Evolutionary conservation across 108 stramenopile genomes (phyloP).

Genomic region (Pseudonitzschia pungens): DNA sequence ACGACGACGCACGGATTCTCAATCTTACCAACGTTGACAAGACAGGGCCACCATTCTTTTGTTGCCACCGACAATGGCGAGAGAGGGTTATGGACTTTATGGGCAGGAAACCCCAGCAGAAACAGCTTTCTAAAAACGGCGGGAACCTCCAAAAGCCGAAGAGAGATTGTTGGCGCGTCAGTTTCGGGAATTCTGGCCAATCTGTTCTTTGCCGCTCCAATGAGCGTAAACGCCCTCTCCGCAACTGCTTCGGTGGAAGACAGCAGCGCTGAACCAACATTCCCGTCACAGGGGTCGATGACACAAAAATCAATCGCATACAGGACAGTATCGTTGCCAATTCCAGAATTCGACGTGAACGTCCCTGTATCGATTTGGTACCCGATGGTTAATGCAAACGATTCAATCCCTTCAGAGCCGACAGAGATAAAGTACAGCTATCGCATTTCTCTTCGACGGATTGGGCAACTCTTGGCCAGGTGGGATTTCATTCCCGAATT

Average conservation of each 20-base stretch:
- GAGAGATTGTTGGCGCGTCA: not conserved
- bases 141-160: no score
- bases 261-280: not conserved
- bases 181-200: not conserved
- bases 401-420: not conserved
- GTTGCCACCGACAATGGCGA: not conserved
- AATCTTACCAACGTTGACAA: not conserved
- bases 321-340: slow-evolving; percentile 23
- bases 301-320: slow-evolving; percentile 27
- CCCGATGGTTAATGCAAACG: slow-evolving; percentile 22
- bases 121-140: slow-evolving; percentile 1
- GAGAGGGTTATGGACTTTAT: not conserved
- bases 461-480: slow-evolving; percentile 62
- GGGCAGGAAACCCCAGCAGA: not conserved
- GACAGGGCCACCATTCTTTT: not conserved
- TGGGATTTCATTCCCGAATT: slow-evolving; percentile 77
- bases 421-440: slow-evolving; percentile 44
- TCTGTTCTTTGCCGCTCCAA: not conserved
- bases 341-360: slow-evolving; percentile 31
- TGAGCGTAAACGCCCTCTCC: not conserved
- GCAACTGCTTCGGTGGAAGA: not conserved
- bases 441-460: slow-evolving; percentile 66
- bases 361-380: slow-evolving; percentile 67
- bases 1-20: not conserved
- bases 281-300: not conserved